These are phyloP conservation scores for Phaffomyces antillensis DNA, from an alignment of 805 yeast genomes.

Conservation along the genomic window DNA sequence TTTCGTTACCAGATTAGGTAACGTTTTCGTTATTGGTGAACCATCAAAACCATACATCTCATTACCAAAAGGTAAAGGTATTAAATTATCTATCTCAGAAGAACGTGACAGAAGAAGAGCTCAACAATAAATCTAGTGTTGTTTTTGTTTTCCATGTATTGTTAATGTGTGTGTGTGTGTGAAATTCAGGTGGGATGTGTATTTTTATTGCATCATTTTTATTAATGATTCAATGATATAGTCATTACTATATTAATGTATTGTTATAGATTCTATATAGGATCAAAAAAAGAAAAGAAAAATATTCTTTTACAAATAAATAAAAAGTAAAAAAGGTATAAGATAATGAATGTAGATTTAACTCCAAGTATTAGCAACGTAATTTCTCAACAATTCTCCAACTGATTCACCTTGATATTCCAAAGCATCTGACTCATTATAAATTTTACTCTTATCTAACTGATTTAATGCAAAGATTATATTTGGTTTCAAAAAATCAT, in stretches of 20 bases:
- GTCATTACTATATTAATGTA: conserved; percentile 12
- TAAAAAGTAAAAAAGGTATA: conserved; percentile 5
- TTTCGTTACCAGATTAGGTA: conserved; percentile 88
- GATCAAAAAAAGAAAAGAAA: background rate
- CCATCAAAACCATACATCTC: conserved; percentile 91
- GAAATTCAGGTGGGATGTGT: background rate
- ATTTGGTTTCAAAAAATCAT: conserved; percentile 61
- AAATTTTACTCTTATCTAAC: conserved; percentile 23
- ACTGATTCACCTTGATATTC: conserved; percentile 34
- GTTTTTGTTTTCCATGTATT: conserved; percentile 6
- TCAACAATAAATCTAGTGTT: conserved; percentile 29
- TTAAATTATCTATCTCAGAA: conserved; percentile 90
- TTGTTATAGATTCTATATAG: conserved; percentile 14
- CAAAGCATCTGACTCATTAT: conserved; percentile 31
- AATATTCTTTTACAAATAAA: conserved; percentile 7
- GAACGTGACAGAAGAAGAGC: conserved; percentile 99
- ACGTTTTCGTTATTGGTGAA: conserved; percentile 94
- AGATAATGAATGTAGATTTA: background rate
- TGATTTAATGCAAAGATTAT: conserved; percentile 38
- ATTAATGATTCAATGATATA: conserved; percentile 14
- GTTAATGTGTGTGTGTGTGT: conserved; percentile 1
- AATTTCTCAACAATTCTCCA: conserved; percentile 37
- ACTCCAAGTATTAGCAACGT: conserved; percentile 30
- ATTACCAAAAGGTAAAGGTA: conserved; percentile 99
- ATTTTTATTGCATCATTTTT: conserved; percentile 22